Base-by-base conservation (phyloP, 495 filamentous ascomycete genomes). In the Umbilicaria muhlenbergii region DNA sequence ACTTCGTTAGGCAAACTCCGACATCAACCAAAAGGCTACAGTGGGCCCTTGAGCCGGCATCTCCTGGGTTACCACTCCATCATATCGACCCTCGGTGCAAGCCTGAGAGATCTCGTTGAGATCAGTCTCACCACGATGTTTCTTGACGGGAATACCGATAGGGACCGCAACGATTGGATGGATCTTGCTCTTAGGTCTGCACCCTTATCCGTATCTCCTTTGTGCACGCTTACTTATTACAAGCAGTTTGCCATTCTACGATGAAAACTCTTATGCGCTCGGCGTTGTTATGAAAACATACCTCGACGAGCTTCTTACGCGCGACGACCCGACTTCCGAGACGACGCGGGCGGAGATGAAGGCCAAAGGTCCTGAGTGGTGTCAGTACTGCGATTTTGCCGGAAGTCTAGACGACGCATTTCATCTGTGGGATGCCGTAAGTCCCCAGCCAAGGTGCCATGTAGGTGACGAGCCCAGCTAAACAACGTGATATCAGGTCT, bases 221-320 rank as follows among this genome's bases (percentile, higher is more conserved):
- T 42, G 17, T 14, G 8, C 43, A 44, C 36, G 39, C 63, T 78
- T 52, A 69, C 51, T 17, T 19, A 12, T 39, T 28, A 6, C 24
- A 4, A 11, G 24, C 39, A 94, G 84, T 36, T 68, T 99, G 21
- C 91, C 92, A 8, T 92, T 99, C 55, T 75, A 81, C 45, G 70
- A 75, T 13, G 81, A 91, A 52, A 80, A 83, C 36, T 85, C 92
- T 51, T 82, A 86, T 35, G 83, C 77, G 33, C 69, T 92, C 24
- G 88, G 86, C 14, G 91, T 96, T 53, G 86, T 86, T 3, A 83
- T 91, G 18, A 87, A 92, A 59, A 87, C 83, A 5, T 89, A 92
- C 58, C 72, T 99, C 16, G 92, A 99, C 54, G 89, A 95, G 42
- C 64, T 83, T 24, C 66, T 63, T n/a, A 57, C 73, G 19, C 62